phyloP scores from a whole-genome alignment of 371 early-diverging fungal species.

The Fennellomyces sp. region DNA sequence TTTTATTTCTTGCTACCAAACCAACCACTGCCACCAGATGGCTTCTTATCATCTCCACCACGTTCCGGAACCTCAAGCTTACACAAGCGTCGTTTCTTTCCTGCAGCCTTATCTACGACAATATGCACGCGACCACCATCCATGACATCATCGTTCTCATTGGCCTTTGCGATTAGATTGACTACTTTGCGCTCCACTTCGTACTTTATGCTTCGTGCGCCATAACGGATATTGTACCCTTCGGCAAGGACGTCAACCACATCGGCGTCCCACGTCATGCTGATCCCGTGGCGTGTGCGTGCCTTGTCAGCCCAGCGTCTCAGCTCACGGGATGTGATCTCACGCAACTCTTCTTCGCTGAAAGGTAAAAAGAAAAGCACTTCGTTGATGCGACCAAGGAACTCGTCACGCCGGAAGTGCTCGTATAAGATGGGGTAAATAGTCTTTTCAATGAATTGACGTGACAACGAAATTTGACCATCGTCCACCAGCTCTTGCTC shows the following conservation, averaged over 20 bases:
- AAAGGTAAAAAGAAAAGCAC: conserved; percentile 64
- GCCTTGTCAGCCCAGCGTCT: conserved; percentile 59
- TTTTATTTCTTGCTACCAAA: conserved; percentile 35
- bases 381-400: conserved; percentile 65
- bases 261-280: conserved; percentile 55
- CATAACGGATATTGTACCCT: conserved; percentile 63
- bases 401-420: conserved; percentile 65
- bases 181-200: conserved; percentile 62
- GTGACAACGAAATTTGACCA: conserved; percentile 42
- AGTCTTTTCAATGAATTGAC: conserved; percentile 54
- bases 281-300: conserved; percentile 51
- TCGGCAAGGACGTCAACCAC: conserved; percentile 51
- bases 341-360: conserved; percentile 49
- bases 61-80: conserved; percentile 44
- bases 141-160: conserved; percentile 60
- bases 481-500: conserved; percentile 23
- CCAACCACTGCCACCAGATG: conserved; percentile 30
- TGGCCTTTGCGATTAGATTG: conserved; percentile 59
- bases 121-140: conserved; percentile 52
- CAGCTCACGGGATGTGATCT: conserved; percentile 54
- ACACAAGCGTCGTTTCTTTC: conserved; percentile 33
- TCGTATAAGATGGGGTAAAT: conserved; percentile 62
- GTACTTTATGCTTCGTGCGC: conserved; percentile 65
- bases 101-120: conserved; percentile 34
- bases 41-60: conserved; percentile 41